Percentiles rank a stretch among this genome's conserved stretches.
phyloP scores from a whole-genome alignment of 2,329 filamentous ascomycete species.

The Mycosphaerella sp. region DNA sequence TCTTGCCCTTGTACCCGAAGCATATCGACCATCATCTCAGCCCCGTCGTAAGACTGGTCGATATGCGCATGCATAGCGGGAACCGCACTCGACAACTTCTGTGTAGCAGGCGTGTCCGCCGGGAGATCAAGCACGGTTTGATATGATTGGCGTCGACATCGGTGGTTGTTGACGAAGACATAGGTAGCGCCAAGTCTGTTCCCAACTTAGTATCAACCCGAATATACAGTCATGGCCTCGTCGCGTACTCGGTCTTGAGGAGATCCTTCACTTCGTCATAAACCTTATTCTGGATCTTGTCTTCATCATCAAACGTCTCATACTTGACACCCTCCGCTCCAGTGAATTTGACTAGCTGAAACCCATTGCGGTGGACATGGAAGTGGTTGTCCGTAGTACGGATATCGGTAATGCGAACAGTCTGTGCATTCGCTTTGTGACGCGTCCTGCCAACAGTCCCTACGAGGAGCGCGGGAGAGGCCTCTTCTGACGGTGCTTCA shows the following conservation, averaged over 20 bases:
- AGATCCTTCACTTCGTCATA: constrained; percentile 7
- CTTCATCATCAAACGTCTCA: constrained; percentile 4
- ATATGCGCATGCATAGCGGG: constrained; percentile 7
- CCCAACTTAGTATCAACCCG: neutral
- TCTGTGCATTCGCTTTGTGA: constrained; percentile 1
- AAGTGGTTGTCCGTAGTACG: constrained; percentile 6
- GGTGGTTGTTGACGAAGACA: constrained; percentile 4
- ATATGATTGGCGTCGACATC: constrained; percentile 2
- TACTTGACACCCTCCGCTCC: constrained; percentile 2
- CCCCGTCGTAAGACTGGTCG: constrained; percentile 9
- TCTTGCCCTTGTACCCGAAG: neutral
- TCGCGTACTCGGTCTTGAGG: constrained; percentile 7
- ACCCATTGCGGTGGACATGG: constrained; percentile 6
- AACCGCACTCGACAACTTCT: neutral
- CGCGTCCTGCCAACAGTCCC: constrained; percentile 4
- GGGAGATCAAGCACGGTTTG: neutral
- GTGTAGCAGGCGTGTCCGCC: constrained; percentile 2
- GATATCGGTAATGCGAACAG: constrained; percentile 6
- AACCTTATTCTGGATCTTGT: neutral
- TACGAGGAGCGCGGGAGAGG: neutral
- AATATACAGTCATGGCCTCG: neutral
- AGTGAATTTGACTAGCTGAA: constrained; percentile 7
- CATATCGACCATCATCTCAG: neutral
- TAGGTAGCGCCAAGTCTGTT: constrained; percentile 4
- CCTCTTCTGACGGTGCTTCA: constrained; percentile 2